Conservation (phyloP, 2,329 filamentous ascomycete species). For the Leptographium radiaticola region DNA sequence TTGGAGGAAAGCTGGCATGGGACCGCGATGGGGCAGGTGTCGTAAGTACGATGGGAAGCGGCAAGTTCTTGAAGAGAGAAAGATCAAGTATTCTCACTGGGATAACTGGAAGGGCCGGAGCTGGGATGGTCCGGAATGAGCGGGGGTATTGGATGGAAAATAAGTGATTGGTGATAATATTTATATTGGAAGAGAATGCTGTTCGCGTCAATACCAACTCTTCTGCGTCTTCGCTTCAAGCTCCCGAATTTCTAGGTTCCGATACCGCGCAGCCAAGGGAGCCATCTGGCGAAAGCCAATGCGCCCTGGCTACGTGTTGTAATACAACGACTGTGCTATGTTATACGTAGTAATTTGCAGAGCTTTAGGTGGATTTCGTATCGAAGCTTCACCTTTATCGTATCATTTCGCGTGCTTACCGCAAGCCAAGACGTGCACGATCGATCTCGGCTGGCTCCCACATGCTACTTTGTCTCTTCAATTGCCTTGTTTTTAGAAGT, state of each 20-base stretch:
- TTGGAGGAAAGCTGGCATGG: constrained; percentile 45
- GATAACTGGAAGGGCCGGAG: constrained; percentile 8
- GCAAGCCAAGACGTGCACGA: too few relatives aligned
- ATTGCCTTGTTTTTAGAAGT: too few relatives aligned
- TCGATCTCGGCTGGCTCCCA: too few relatives aligned
- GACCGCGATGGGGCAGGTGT: constrained; percentile 36
- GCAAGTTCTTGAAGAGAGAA: constrained; percentile 30
- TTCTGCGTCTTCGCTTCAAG: not conserved
- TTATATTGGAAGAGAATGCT: too few relatives aligned
- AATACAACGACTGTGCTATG: too few relatives aligned
- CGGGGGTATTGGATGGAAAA: constrained; percentile 7
- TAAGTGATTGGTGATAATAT: too few relatives aligned
- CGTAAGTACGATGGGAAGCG: constrained; percentile 32
- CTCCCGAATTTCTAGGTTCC: not conserved
- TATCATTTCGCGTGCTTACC: too few relatives aligned
- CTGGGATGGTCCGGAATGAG: constrained; percentile 8
- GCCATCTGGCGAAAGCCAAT: constrained; percentile 1
- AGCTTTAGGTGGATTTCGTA: too few relatives aligned
- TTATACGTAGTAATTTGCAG: too few relatives aligned
- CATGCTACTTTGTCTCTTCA: too few relatives aligned
- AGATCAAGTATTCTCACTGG: constrained; percentile 12
- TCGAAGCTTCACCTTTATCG: too few relatives aligned
- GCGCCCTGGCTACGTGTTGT: not conserved
- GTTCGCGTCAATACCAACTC: too few relatives aligned
- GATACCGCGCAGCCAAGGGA: not conserved